These are phyloP conservation scores for Aspergillus arachidicola DNA, from an alignment of 2,329 filamentous ascomycete species.

Conservation along the genomic window DNA sequence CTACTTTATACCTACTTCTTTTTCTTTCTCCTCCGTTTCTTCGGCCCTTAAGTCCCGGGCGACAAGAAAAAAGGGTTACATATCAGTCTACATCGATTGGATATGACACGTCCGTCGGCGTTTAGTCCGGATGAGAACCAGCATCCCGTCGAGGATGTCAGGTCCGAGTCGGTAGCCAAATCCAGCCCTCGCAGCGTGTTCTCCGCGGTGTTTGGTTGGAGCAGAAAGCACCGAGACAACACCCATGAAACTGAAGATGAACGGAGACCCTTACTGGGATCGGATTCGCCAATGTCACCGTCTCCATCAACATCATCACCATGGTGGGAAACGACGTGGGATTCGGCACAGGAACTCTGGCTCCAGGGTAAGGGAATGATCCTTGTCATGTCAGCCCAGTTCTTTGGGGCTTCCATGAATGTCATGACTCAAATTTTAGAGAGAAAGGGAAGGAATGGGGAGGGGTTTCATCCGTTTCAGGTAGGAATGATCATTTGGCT, in stretches of 20 bases:
- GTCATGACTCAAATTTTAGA: conserved; percentile 76
- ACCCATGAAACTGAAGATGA: conserved; percentile 9
- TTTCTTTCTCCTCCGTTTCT: background rate
- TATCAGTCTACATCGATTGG: background rate
- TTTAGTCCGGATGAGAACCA: background rate
- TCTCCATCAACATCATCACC: conserved; percentile 24
- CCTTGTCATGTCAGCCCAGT: conserved; percentile 72
- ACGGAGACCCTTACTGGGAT: conserved; percentile 6
- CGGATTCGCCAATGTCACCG: conserved; percentile 12
- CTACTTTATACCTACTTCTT: background rate
- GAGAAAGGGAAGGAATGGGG: conserved; percentile 64
- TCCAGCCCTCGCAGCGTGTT: background rate
- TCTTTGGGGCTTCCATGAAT: conserved; percentile 87
- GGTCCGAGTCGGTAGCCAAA: background rate
- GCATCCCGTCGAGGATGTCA: background rate
- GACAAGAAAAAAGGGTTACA: background rate
- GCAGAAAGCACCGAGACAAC: background rate
- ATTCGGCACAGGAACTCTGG: conserved; percentile 51
- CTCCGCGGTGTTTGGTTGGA: background rate
- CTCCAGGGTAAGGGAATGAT: conserved; percentile 69
- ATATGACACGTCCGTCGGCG: background rate
- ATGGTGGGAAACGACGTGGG: conserved; percentile 25
- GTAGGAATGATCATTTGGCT: conserved; percentile 31
- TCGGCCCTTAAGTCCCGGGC: background rate
- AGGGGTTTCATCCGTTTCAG: conserved; percentile 79